These are phyloP conservation scores for Amylocystis lapponica DNA, from an alignment of 768 basidiomycete species.

Conservation along the genomic window DNA sequence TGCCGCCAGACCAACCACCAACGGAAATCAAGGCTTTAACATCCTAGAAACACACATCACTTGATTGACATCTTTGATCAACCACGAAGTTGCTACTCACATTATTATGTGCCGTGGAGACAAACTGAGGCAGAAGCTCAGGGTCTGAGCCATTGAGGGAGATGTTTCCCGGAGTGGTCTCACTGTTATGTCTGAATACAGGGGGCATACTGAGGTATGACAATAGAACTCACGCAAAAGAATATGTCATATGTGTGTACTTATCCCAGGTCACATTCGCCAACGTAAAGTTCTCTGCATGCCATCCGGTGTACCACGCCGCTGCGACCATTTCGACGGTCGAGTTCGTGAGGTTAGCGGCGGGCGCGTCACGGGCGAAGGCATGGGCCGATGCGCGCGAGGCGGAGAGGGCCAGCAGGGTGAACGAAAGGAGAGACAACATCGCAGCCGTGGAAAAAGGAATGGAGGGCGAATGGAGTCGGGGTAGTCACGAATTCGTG, in stretches of 20 bases:
- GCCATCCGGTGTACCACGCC: conserved; percentile 56
- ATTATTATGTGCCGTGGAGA: conserved; percentile 19
- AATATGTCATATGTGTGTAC: conserved; percentile 51
- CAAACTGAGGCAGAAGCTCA: conserved; percentile 18
- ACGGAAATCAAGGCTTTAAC: conserved; percentile 55
- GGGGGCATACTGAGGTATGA: no score
- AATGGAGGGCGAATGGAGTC: not conserved
- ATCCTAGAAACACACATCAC: conserved; percentile 27
- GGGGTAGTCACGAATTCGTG: no score
- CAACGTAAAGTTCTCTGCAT: conserved; percentile 34
- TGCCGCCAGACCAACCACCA: conserved; percentile 64
- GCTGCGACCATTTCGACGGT: conserved; percentile 32
- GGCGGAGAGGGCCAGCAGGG: conserved; percentile 6
- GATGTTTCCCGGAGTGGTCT: conserved; percentile 16
- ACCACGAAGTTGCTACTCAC: conserved; percentile 5
- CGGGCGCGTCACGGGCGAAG: conserved; percentile 5
- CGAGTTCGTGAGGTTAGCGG: not conserved
- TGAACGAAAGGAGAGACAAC: conserved; percentile 11
- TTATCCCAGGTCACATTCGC: conserved; percentile 46
- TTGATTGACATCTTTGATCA: not conserved
- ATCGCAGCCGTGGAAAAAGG: conserved; percentile 5
- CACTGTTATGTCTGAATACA: not conserved
- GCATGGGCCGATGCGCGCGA: conserved; percentile 6
- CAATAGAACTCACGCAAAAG: conserved; percentile 49
- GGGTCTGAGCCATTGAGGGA: conserved; percentile 21